Evolutionary conservation across 768 basidiomycete genomes (phyloP).

Genomic region (Lactarius quietus): DNA sequence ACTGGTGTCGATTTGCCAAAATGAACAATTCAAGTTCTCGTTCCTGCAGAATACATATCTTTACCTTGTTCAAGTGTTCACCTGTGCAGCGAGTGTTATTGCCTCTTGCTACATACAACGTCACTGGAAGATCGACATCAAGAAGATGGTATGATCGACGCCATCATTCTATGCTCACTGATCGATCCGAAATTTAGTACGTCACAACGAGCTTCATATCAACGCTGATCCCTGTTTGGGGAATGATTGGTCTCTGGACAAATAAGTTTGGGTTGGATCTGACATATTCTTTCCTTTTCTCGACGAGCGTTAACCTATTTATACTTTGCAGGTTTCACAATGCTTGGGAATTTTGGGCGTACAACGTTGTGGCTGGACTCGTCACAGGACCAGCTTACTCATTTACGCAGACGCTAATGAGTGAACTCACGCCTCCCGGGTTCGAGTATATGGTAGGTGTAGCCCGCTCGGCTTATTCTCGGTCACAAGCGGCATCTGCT

Average conservation of each 20-base stretch:
- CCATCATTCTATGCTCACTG: not conserved
- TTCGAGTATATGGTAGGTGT: slow-evolving; percentile 72
- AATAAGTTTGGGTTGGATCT: slow-evolving; percentile 56
- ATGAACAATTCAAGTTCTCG: slow-evolving; percentile 75
- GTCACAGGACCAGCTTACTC: slow-evolving; percentile 89
- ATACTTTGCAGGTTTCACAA: slow-evolving; percentile 53
- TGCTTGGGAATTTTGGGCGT: slow-evolving; percentile 86
- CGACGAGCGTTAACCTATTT: not conserved
- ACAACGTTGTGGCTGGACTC: slow-evolving; percentile 73
- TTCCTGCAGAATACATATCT: slow-evolving; percentile 81
- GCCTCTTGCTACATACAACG: slow-evolving; percentile 83
- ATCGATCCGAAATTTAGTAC: slow-evolving; percentile 45
- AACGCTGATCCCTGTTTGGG: slow-evolving; percentile 79
- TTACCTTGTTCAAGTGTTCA: slow-evolving; percentile 69
- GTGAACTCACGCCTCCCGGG: slow-evolving; percentile 81
- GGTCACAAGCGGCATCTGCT: not conserved
- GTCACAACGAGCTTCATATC: slow-evolving; percentile 72
- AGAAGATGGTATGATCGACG: slow-evolving; percentile 53
- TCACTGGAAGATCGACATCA: slow-evolving; percentile 75
- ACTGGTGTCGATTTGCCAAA: slow-evolving; percentile 72
- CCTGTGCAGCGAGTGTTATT: slow-evolving; percentile 64
- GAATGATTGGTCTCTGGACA: slow-evolving; percentile 85
- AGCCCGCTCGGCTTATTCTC: not conserved
- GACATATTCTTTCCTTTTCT: not conserved
- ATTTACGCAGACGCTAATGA: slow-evolving; percentile 81